These are phyloP conservation scores for Apiotrichum mycotoxinovorans DNA, from an alignment of 1,284 basidiomycete species.

Conservation along the genomic window DNA sequence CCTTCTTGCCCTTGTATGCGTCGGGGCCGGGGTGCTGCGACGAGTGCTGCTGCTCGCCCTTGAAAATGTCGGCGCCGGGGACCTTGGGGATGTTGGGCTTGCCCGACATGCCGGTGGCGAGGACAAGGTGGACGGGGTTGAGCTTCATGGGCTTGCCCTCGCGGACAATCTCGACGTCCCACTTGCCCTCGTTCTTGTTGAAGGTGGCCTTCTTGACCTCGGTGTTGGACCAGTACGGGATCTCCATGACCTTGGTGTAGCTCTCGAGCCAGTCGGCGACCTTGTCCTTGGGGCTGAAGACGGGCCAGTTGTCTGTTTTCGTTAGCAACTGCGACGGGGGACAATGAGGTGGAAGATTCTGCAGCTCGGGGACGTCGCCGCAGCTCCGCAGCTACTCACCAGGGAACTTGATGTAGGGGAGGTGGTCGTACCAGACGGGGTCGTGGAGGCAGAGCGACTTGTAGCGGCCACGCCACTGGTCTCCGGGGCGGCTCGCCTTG, in stretches of 20 bases:
- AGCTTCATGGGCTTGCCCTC: conserved; percentile 53
- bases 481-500: conserved; percentile 43
- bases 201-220: conserved; percentile 52
- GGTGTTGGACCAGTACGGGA: conserved; percentile 49
- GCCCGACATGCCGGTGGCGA: conserved; percentile 22
- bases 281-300: conserved; percentile 57
- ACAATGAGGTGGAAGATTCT: too few species aligned
- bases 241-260: conserved; percentile 36
- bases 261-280: conserved; percentile 37
- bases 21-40: conserved; percentile 52
- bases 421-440: conserved; percentile 53
- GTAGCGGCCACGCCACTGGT: conserved; percentile 54
- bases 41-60: conserved; percentile 58
- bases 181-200: conserved; percentile 42
- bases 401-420: conserved; percentile 54
- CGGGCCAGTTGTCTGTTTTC: conserved; percentile 55
- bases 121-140: conserved; percentile 45
- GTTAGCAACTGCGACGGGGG: too few species aligned
- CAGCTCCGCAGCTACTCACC: not conserved
- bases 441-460: conserved; percentile 61
- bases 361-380: too few species aligned
- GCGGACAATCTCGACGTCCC: conserved; percentile 55
- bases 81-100: conserved; percentile 19
- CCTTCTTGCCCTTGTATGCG: conserved; percentile 51
- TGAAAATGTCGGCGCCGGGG: conserved; percentile 52